Evolutionary conservation across 495 filamentous ascomycete genomes (phyloP).

Genomic region (Penicillium samsonianum): DNA sequence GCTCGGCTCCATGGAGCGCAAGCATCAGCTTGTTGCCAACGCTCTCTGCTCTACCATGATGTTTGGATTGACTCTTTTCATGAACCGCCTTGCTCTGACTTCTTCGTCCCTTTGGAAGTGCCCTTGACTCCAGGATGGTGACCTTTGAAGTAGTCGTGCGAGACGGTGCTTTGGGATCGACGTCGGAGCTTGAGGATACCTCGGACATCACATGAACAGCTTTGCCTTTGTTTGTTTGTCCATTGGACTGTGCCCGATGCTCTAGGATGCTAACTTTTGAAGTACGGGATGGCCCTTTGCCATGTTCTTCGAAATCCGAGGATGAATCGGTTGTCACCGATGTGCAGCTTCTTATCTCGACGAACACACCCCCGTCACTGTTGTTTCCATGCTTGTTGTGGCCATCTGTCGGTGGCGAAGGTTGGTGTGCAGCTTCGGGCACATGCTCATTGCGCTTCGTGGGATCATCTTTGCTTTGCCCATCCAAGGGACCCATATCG

Average conservation of each 20-base stretch:
- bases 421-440: not conserved
- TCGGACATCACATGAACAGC: not conserved
- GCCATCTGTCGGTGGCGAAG: not conserved
- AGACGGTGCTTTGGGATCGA: not conserved
- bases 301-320: not conserved
- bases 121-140: slow-evolving; percentile 9
- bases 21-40: slow-evolving; percentile 33
- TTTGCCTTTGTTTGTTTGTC: not conserved
- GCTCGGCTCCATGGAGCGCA: slow-evolving; percentile 22
- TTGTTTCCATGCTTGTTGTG: not conserved
- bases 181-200: not conserved
- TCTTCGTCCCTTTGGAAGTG: not conserved
- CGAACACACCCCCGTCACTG: not conserved
- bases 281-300: not conserved
- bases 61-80: no score
- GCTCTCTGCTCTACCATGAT: slow-evolving; percentile 28
- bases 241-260: slow-evolving; percentile 5
- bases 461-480: not conserved
- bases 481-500: not conserved
- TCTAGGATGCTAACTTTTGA: slow-evolving; percentile 12
- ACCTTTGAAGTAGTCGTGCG: not conserved
- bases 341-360: slow-evolving; percentile 19
- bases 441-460: not conserved
- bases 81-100: not conserved
- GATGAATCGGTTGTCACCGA: slow-evolving; percentile 2